Base-by-base conservation (phyloP, 805 yeast genomes). In the Zygosaccharomyces gambellarensis region DNA sequence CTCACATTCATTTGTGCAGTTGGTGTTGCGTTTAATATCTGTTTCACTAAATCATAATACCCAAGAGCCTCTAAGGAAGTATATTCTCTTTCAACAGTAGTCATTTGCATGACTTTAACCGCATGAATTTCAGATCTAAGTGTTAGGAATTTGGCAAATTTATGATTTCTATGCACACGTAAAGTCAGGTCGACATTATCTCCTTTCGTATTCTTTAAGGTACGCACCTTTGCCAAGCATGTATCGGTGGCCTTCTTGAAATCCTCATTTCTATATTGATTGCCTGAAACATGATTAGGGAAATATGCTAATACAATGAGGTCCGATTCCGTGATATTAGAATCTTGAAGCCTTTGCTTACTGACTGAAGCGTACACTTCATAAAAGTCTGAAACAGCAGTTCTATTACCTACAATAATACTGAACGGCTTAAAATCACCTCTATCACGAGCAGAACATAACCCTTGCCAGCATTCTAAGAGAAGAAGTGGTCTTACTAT, bases 401-500 rank as follows among this genome's bases (percentile, higher is more conserved):
- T 79, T 57, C 97, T 77, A 31, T 89, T 86, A 3, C 95, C 97
- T 17, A 90, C 71, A 2, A 79, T 71, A 2, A 90, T 58, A 28
- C 76, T 76, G 63, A 90, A 84, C 0, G 95, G 90, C 4, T 59
- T 68, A 31, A 62, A 61, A 8, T 77, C 78, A 12, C 71, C 70
- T 14, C 86, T 80, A 44, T 80, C 80, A 53, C 85, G 82, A 0
- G 94, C 81, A 4, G 87, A 76, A 55, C 82, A 84, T 25, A 94
- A 78, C 0, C 88, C 85, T 61, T 90, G 96, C 97, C 98, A 95
- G 54, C 96, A 87, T 69, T 94, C 99, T 36, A 92, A 69, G 63
- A 90, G 69, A 39, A 94, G 70, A 39, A 94, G 72, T 0, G 99
- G 99, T 56, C 83, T 87, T 65, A 88, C 85, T 1, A 79, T 74